Conservation (phyloP, 2,329 filamentous ascomycete species). For the Trichoderma brevicompactum region DNA sequence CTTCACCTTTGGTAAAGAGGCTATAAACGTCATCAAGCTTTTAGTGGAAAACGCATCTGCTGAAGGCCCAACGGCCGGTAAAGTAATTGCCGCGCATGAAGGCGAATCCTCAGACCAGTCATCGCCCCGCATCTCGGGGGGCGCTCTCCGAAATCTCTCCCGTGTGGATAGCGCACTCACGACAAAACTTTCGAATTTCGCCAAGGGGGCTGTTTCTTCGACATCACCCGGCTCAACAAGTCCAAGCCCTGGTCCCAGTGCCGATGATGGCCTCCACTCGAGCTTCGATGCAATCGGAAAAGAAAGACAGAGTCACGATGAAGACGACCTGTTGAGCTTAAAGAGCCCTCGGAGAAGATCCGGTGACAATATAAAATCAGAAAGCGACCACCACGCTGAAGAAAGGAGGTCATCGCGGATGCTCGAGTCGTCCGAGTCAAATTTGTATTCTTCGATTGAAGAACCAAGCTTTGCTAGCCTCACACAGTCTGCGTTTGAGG, state of each 20-base stretch:
- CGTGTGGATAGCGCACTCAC: slow-evolving; percentile 43
- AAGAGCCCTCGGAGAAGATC: slow-evolving; percentile 62
- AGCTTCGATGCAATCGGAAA: slow-evolving; percentile 60
- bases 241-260: slow-evolving; percentile 61
- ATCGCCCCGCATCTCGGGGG: slow-evolving; percentile 32
- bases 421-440: slow-evolving; percentile 73
- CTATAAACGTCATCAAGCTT: slow-evolving; percentile 74
- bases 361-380: slow-evolving; percentile 61
- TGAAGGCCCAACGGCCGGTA: slow-evolving; percentile 42
- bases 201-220: slow-evolving; percentile 65
- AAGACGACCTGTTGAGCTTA: slow-evolving; percentile 50
- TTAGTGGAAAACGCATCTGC: slow-evolving; percentile 67
- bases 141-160: slow-evolving; percentile 38
- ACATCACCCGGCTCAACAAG: slow-evolving; percentile 51
- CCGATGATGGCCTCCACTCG: slow-evolving; percentile 50
- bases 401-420: slow-evolving; percentile 55
- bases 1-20: slow-evolving; percentile 83
- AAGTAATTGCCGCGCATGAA: slow-evolving; percentile 32
- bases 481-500: slow-evolving; percentile 71
- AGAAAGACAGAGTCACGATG: slow-evolving; percentile 57
- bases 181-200: slow-evolving; percentile 56
- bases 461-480: slow-evolving; percentile 74
- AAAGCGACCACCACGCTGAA: slow-evolving; percentile 52
- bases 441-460: slow-evolving; percentile 71
- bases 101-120: slow-evolving; percentile 31